These are phyloP conservation scores for Aspergillus chevalieri DNA, from an alignment of 2,329 filamentous ascomycete species.

Conservation along the genomic window DNA sequence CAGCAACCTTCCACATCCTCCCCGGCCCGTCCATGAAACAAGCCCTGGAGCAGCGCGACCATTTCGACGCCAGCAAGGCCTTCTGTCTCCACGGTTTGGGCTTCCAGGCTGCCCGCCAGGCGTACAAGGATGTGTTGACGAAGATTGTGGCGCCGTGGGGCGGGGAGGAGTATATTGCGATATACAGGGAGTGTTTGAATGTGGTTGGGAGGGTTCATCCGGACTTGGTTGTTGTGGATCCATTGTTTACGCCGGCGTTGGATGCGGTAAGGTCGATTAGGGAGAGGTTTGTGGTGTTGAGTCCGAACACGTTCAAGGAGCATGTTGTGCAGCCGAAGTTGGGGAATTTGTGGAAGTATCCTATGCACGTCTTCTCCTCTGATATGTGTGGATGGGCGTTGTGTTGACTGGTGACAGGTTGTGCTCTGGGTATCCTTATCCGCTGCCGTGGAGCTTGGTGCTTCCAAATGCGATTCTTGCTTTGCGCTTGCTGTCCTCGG, in stretches of 20 bases:
- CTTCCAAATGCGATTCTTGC: constrained; percentile 36
- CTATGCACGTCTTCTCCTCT: constrained; percentile 7
- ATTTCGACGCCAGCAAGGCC: background rate
- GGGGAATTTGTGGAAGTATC: constrained; percentile 14
- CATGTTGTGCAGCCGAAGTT: constrained; percentile 33
- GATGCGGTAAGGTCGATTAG: constrained; percentile 34
- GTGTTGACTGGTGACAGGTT: constrained; percentile 19
- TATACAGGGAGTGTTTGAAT: constrained; percentile 27
- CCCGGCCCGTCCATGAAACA: constrained; percentile 16
- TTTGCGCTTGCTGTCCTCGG: constrained; percentile 18
- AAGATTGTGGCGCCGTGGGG: constrained; percentile 21
- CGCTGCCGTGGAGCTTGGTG: constrained; percentile 36
- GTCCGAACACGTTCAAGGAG: constrained; percentile 41
- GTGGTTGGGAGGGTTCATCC: constrained; percentile 32
- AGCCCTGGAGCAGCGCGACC: background rate
- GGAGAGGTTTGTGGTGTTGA: constrained; percentile 31
- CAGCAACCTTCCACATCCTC: constrained; percentile 21
- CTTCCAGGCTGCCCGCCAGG: constrained; percentile 23
- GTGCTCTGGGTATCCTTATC: constrained; percentile 38
- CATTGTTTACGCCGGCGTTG: constrained; percentile 33
- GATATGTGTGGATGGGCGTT: background rate
- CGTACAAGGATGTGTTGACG: constrained; percentile 10
- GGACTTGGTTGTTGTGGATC: constrained; percentile 35
- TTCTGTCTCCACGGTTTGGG: constrained; percentile 15
- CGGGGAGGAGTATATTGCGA: constrained; percentile 31